These are phyloP conservation scores for Apiotrichum mycotoxinovorans DNA, from an alignment of 1,284 basidiomycete genomes.

Conservation along the genomic window DNA sequence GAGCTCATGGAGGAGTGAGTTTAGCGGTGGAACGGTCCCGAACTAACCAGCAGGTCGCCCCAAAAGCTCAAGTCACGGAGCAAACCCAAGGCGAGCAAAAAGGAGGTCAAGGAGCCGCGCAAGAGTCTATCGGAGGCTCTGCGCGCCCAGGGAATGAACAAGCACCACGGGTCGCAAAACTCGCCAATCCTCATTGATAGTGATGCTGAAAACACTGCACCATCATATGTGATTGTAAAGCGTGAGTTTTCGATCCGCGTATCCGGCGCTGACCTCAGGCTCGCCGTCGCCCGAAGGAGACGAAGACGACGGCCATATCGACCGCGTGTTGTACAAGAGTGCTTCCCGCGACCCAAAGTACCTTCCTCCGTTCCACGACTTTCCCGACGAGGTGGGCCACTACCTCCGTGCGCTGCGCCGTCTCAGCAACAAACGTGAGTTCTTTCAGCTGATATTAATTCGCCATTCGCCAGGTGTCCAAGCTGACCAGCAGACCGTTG, in stretches of 20 bases:
- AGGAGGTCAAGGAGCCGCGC: slow-evolving; percentile 16
- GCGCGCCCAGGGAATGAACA: neutral
- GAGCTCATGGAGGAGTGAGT: slow-evolving; percentile 57
- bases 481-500: slow-evolving; percentile 24
- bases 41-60: slow-evolving; percentile 13
- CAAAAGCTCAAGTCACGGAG: neutral
- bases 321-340: slow-evolving; percentile 30
- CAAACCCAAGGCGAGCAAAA: slow-evolving; percentile 16
- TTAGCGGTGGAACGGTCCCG: neutral
- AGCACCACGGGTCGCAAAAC: neutral
- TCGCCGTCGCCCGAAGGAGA: slow-evolving; percentile 14
- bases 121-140: slow-evolving; percentile 16
- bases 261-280: slow-evolving; percentile 2
- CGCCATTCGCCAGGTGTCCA: too few species aligned
- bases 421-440: slow-evolving; percentile 28
- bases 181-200: slow-evolving; percentile 19
- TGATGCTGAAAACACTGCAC: slow-evolving; percentile 14
- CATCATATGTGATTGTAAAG: neutral
- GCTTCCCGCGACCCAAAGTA: slow-evolving; percentile 32
- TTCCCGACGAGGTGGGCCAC: slow-evolving; percentile 28
- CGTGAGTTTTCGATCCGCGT: neutral
- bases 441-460: neutral
- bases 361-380: slow-evolving; percentile 34
- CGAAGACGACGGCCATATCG: slow-evolving; percentile 13
- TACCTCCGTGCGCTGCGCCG: slow-evolving; percentile 24